Conservation (phyloP, 306 rosid genomes). For the Amphicarpaea edgeworthii region DNA sequence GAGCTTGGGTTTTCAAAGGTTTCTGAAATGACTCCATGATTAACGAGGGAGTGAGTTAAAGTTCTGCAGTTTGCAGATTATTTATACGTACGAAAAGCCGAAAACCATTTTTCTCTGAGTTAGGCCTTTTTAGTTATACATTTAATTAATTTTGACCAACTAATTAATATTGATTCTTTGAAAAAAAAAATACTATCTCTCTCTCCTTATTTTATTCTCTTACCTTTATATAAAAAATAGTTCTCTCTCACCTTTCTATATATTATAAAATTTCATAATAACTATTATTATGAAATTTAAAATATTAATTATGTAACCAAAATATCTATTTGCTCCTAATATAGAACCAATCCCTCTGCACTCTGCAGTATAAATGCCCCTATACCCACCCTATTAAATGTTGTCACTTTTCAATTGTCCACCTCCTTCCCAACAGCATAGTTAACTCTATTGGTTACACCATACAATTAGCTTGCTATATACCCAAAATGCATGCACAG, state of each 20-base stretch:
- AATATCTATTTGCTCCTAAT: no score
- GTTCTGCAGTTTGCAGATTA: background rate
- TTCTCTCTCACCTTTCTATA: background rate
- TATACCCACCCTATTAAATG: no score
- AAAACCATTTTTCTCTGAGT: background rate
- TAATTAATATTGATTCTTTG: background rate
- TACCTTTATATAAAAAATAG: background rate
- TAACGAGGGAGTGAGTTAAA: background rate
- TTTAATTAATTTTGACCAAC: background rate
- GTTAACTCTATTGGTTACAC: no score
- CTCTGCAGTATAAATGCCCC: no score
- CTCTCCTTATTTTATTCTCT: background rate
- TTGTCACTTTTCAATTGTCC: no score
- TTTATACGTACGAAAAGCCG: no score
- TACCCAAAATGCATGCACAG: no score
- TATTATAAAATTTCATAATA: background rate
- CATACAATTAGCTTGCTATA: no score
- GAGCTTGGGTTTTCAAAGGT: constrained; percentile 43
- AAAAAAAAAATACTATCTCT: background rate
- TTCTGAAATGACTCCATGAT: constrained; percentile 57
- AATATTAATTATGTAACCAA: background rate
- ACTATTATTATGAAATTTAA: background rate
- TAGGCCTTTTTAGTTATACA: background rate
- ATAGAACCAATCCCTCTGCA: no score
- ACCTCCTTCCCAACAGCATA: no score